phyloP scores from a whole-genome alignment of 2,329 filamentous ascomycete species.

The Didymella segeticola region DNA sequence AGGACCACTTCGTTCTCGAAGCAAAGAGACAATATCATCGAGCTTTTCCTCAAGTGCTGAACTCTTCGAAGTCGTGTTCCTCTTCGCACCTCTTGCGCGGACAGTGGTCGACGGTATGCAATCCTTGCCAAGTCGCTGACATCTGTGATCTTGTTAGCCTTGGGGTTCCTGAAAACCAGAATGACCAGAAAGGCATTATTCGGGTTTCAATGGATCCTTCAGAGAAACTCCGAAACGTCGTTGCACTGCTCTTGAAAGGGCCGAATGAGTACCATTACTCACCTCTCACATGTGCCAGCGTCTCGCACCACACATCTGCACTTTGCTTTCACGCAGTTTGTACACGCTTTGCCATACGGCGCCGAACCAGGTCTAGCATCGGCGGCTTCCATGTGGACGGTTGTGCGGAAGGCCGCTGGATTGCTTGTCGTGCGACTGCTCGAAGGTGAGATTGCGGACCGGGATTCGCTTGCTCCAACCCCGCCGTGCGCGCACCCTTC shows the following conservation, averaged over 20 bases:
- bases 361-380: constrained; percentile 23
- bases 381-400: constrained; percentile 23
- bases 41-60: constrained; percentile 41
- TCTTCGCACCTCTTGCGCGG: constrained; percentile 17
- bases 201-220: background rate
- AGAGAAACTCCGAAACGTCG: background rate
- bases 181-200: background rate
- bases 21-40: constrained; percentile 37
- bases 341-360: constrained; percentile 37
- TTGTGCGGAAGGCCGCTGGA: constrained; percentile 1
- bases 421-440: background rate
- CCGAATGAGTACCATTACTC: background rate
- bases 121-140: constrained; percentile 25
- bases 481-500: constrained; percentile 4
- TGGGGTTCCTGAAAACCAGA: no score
- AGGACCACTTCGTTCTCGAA: constrained; percentile 22
- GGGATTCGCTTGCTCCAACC: constrained; percentile 11
- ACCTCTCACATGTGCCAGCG: constrained; percentile 33
- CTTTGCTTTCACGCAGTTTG: constrained; percentile 34
- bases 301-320: constrained; percentile 30
- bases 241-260: background rate
- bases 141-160: constrained; percentile 9
- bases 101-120: constrained; percentile 18
- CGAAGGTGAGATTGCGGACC: constrained; percentile 3
- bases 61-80: constrained; percentile 10